Evolutionary conservation across 2,329 filamentous ascomycete species (phyloP).

Genomic region (Clathrospora elynae): DNA sequence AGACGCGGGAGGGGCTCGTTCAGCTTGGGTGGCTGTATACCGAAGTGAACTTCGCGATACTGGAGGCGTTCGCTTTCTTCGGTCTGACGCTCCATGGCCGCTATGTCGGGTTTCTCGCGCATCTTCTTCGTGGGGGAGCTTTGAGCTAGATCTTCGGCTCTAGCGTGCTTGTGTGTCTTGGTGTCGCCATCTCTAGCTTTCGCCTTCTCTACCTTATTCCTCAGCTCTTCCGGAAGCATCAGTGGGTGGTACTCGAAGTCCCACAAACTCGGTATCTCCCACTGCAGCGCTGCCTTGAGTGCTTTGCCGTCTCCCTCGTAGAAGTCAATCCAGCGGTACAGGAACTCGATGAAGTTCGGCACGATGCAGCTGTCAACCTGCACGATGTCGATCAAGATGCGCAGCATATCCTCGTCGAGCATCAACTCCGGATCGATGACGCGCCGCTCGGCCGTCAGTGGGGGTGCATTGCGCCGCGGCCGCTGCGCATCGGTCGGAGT

Average conservation of each 20-base stretch:
- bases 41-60: constrained; percentile 42
- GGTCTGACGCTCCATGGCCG: constrained; percentile 26
- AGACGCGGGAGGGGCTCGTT: constrained; percentile 33
- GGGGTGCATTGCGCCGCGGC: constrained; percentile 11
- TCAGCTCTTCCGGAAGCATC: constrained; percentile 17
- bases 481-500: constrained; percentile 1
- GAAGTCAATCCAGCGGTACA: constrained; percentile 44
- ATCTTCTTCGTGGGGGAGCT: constrained; percentile 26
- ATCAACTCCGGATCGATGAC: constrained; percentile 31
- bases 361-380: constrained; percentile 33
- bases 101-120: constrained; percentile 33
- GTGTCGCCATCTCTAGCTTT: neutral
- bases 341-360: constrained; percentile 44
- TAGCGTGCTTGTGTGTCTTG: constrained; percentile 1
- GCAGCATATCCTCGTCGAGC: constrained; percentile 35
- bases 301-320: constrained; percentile 41
- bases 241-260: constrained; percentile 43
- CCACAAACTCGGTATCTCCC: constrained; percentile 45
- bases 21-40: constrained; percentile 34
- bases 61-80: constrained; percentile 39
- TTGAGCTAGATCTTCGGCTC: constrained; percentile 19
- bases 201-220: constrained; percentile 6
- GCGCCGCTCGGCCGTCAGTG: constrained; percentile 25
- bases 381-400: constrained; percentile 41
- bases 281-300: constrained; percentile 37